phyloP scores from a whole-genome alignment of 2,329 filamentous ascomycete genomes.

The Ophiosphaerella narmari region DNA sequence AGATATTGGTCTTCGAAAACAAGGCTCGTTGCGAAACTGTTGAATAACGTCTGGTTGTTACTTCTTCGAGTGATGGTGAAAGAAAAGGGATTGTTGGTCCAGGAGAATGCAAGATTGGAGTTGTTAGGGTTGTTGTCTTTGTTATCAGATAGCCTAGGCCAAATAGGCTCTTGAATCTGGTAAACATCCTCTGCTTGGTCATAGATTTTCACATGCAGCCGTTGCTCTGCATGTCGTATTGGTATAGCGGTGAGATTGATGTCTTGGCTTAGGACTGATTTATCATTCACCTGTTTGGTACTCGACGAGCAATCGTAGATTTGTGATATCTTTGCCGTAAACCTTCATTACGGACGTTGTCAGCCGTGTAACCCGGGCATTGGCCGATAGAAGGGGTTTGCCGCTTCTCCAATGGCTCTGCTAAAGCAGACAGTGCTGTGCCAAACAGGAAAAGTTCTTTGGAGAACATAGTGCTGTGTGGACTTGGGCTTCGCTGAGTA shows the following conservation, averaged over 20 bases:
- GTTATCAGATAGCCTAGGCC: slow-evolving; percentile 61
- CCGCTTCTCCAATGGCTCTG: slow-evolving; percentile 18
- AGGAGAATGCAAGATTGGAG: slow-evolving; percentile 60
- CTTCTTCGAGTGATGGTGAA: slow-evolving; percentile 65
- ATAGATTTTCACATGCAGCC: slow-evolving; percentile 74
- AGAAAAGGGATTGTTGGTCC: slow-evolving; percentile 64
- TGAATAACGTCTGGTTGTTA: slow-evolving; percentile 66
- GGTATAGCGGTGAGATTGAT: slow-evolving; percentile 60
- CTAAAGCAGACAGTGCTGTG: slow-evolving; percentile 23
- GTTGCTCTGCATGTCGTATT: slow-evolving; percentile 53
- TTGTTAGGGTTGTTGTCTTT: slow-evolving; percentile 28
- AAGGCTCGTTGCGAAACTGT: slow-evolving; percentile 68
- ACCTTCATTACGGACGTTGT: slow-evolving; percentile 58
- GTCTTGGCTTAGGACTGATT: slow-evolving; percentile 60
- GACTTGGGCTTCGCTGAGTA: not conserved
- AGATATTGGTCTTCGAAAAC: slow-evolving; percentile 80
- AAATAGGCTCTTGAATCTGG: slow-evolving; percentile 71
- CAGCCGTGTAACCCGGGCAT: slow-evolving; percentile 71
- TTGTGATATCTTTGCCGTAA: slow-evolving; percentile 61
- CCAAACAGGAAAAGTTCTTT: slow-evolving; percentile 29
- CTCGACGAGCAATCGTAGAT: slow-evolving; percentile 61
- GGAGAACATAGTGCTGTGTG: slow-evolving; percentile 26
- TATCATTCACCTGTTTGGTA: slow-evolving; percentile 64
- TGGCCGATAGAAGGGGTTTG: slow-evolving; percentile 24
- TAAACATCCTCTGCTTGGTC: slow-evolving; percentile 71